Base-by-base conservation (phyloP, 2,329 filamentous ascomycete species). In the Ophiocordyceps camponoti-leonardi region DNA sequence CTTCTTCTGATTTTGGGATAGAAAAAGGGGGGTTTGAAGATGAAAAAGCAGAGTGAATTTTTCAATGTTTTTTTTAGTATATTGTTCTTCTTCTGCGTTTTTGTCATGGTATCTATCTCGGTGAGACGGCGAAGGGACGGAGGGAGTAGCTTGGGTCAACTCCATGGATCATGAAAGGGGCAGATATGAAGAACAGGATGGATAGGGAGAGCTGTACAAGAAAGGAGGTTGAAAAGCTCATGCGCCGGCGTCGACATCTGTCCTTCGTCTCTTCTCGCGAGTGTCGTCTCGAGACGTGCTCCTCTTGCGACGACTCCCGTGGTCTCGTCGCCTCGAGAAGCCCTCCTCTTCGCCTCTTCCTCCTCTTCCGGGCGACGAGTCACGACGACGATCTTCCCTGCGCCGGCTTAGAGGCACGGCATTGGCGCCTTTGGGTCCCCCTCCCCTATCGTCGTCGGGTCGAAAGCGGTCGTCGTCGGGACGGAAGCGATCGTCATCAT, bases 381-480 rank as follows among this genome's bases (percentile, higher is more conserved):
- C 11, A 11, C 20, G 37, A 41, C 20, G 18, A 10, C 37, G 37
- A 12, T 19, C 14, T 18, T 56, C 58, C 46, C 52, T 58, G 61
- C 56, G 51, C 40, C 51, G 76, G 0, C 81, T 82, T 20, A 88
- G 64, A 1, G 81, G 80, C 45, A 80, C 73, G 4, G 75, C 76
- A 61, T 88, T 88, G 2, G 82, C 81, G 1, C 82, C 83, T 47
- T 75, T 77, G 8, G 61, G 67, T 22, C 66, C 68, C 35, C 56
- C 26, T 28, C 26, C 26, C 26, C 26, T 60, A 44, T 65, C 61
- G 26, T 63, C 63, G 20, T 44, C 42, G 20, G 60, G 72, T 5
- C 58, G 53, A 48, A 64, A 64, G 11, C 71, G 60, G 45, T 65
- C 61, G 26, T 63, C 63, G n/a, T 44, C 42, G 20, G 60, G 72